Base-by-base conservation (phyloP, 2,329 filamentous ascomycete genomes). In the Ophiocordyceps robertsii region DNA sequence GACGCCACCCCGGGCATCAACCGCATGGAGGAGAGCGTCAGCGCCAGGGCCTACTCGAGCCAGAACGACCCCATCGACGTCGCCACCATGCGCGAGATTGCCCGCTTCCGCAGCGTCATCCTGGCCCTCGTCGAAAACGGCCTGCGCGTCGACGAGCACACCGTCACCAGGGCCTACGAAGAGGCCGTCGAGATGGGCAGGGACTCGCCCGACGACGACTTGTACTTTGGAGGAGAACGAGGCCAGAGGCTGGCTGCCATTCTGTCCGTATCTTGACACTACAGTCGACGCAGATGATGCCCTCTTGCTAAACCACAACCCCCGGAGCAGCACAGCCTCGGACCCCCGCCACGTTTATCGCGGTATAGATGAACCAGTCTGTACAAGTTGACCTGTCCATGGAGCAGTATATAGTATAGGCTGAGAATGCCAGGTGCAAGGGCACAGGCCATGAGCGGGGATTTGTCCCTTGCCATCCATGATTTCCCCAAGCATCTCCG, bases 81-180 rank as follows among this genome's bases (percentile, higher is more conserved):
- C 2, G 77, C 78, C 40, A 90, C 87, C 14, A 79, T 92, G 69
- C 76, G 81, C 47, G 92, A 96, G 69, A 95, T 98, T 62, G 80
- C 86, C 14, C 72, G 89, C 45, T 72, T 96, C 38, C 73, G 83
- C 31, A 84, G 85, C 19, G 84, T 92, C 44, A 83, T 98, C 43
- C 75, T 80, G 44, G 82, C 87, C 1, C 65, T 98, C 45, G 84
- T 94, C 2, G 83, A 93, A 58, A 78, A 82, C 37, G 85, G 86
- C 0, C 66, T 92, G 37, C 77, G 80, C 45, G 87, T 98, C 27
- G 92, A 96, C 53, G 90, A 96, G 64, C 86, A 92, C 37, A 89
- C 80, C 59, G 83, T 96, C 19, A 82, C 79, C 53, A 78, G 71
- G 53, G 87, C 84, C 0, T 98, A 96, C 57, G 77, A 83, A 42